phyloP scores from a whole-genome alignment of 176 grass and related monocot species.

The Puya raimondii region DNA sequence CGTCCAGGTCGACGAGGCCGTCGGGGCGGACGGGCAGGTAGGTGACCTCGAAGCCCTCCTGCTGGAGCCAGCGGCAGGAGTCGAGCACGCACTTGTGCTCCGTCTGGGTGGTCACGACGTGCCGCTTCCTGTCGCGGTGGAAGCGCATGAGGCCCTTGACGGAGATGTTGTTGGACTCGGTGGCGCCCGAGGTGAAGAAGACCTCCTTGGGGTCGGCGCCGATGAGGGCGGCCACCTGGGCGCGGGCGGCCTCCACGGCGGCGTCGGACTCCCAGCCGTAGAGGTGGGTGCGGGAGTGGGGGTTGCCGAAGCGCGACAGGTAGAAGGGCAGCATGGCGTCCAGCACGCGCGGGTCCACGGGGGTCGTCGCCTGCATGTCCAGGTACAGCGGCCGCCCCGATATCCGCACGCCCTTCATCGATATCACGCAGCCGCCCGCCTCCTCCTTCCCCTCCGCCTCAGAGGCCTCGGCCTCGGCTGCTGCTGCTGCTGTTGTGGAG shows the following conservation, averaged over 20 bases:
- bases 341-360: conserved; percentile 11
- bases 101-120: conserved; percentile 14
- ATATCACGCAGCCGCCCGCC: neutral
- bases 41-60: conserved; percentile 12
- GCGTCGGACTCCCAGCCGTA: conserved; percentile 12
- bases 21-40: conserved; percentile 5
- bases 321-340: conserved; percentile 14
- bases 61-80: conserved; percentile 7
- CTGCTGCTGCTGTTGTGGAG: neutral
- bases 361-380: conserved; percentile 20
- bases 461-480: no score
- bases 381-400: conserved; percentile 11
- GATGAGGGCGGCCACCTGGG: conserved; percentile 1
- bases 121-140: neutral
- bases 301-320: conserved; percentile 12
- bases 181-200: conserved; percentile 21
- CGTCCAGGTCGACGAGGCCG: conserved; percentile 11
- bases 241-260: conserved; percentile 11
- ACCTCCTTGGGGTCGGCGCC: conserved; percentile 8
- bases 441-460: neutral
- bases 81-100: conserved; percentile 24
- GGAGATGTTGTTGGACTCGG: conserved; percentile 22
- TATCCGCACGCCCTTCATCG: neutral
- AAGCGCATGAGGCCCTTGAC: conserved; percentile 17
- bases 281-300: conserved; percentile 10